These are phyloP conservation scores for Schwanniomyces occidentalis DNA, from an alignment of 805 yeast species.

Conservation along the genomic window DNA sequence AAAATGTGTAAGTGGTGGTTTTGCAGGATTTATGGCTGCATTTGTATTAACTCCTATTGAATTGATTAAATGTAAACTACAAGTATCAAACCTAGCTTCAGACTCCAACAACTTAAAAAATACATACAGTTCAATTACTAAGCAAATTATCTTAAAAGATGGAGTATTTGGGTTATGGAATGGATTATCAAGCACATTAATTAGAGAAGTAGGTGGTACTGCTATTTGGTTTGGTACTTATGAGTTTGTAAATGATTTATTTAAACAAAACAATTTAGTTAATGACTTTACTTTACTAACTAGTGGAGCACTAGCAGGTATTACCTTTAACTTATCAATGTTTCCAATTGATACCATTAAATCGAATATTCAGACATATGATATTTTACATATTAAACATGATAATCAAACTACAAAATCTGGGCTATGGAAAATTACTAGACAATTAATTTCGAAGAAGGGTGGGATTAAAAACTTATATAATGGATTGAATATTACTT, in stretches of 20 bases:
- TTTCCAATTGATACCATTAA: conserved; percentile 93
- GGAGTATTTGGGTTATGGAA: conserved; percentile 82
- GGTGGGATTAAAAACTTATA: conserved; percentile 76
- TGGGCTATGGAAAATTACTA: conserved; percentile 9
- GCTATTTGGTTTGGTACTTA: conserved; percentile 94
- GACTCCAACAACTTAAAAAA: conserved; percentile 22
- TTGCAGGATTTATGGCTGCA: conserved; percentile 81
- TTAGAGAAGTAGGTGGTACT: conserved; percentile 86
- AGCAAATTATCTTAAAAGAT: conserved; percentile 41
- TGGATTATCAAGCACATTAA: conserved; percentile 79
- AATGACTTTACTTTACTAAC: conserved; percentile 44
- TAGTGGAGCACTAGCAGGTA: conserved; percentile 88
- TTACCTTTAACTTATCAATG: conserved; percentile 73
- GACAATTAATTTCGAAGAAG: conserved; percentile 18
- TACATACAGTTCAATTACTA: conserved; percentile 28
- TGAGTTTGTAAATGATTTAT: conserved; percentile 50
- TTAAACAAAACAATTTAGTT: conserved; percentile 25
- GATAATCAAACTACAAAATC: background rate
- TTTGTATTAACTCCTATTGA: conserved; percentile 91
- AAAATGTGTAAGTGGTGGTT: conserved; percentile 69
- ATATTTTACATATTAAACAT: conserved; percentile 19
- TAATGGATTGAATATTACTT: conserved; percentile 81
- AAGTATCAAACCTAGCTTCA: conserved; percentile 53
- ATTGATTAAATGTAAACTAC: conserved; percentile 82
- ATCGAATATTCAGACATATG: conserved; percentile 75